phyloP scores from a whole-genome alignment of 2,329 filamentous ascomycete species.

The Pseudocercospora macadamiae region DNA sequence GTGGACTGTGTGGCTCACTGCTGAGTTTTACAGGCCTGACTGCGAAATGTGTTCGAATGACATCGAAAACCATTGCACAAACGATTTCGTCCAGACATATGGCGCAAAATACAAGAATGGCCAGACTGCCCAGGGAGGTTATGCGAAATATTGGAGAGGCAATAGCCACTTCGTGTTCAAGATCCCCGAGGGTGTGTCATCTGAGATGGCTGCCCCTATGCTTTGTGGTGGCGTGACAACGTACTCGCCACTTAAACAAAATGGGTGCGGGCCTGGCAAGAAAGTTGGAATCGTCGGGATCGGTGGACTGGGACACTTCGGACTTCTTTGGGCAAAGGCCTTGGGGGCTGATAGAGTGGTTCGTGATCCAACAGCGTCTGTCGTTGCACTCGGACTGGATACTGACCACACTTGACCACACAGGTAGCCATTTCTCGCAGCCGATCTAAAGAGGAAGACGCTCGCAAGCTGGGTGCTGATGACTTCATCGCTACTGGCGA shows the following conservation, averaged over 20 bases:
- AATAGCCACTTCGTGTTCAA: constrained; percentile 57
- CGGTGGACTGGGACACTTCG: constrained; percentile 68
- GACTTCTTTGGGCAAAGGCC: constrained; percentile 69
- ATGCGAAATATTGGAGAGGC: constrained; percentile 54
- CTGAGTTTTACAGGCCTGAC: constrained; percentile 34
- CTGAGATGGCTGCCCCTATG: constrained; percentile 65
- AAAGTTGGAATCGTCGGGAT: constrained; percentile 72
- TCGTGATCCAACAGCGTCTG: too few species aligned
- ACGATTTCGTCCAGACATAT: constrained; percentile 27
- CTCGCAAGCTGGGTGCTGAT: constrained; percentile 63
- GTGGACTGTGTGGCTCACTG: too few species aligned
- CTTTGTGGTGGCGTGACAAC: constrained; percentile 77
- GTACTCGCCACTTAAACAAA: constrained; percentile 68
- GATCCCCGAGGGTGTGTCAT: constrained; percentile 54
- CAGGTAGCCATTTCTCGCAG: constrained; percentile 65
- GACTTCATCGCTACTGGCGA: constrained; percentile 60
- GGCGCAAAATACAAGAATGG: constrained; percentile 24
- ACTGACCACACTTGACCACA: neutral
- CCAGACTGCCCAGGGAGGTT: constrained; percentile 60
- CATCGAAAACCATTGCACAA: constrained; percentile 47
- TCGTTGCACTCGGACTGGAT: too few species aligned
- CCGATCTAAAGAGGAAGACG: constrained; percentile 61
- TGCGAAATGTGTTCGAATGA: constrained; percentile 58
- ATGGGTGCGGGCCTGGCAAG: constrained; percentile 70
- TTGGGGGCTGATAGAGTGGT: constrained; percentile 61